phyloP scores from a whole-genome alignment of 2,329 filamentous ascomycete species.

The Raffaelea arxii region DNA sequence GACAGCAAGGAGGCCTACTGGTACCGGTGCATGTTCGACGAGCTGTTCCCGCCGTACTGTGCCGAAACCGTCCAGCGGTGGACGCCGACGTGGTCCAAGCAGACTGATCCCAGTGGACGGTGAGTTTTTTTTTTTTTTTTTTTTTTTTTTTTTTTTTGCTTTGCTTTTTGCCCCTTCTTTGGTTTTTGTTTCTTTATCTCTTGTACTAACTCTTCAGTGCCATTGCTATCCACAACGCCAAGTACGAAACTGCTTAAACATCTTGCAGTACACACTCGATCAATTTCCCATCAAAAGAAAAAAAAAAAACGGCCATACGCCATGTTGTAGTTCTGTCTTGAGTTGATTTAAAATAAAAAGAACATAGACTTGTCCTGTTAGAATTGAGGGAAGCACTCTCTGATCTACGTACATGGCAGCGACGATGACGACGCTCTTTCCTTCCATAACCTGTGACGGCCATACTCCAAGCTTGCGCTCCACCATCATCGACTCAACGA shows the following conservation, averaged over 20 bases:
- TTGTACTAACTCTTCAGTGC: conserved; percentile 40
- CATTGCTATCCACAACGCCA: conserved; percentile 64
- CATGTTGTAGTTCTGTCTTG: neutral
- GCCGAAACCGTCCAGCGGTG: conserved; percentile 91
- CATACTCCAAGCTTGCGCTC: too few species aligned
- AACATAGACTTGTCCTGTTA: neutral
- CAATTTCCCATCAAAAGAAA: neutral
- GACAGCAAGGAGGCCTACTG: conserved; percentile 98
- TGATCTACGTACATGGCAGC: too few species aligned
- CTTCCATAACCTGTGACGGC: too few species aligned
- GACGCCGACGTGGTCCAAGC: conserved; percentile 95
- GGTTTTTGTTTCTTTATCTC: neutral
- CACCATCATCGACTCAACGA: too few species aligned
- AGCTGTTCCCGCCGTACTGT: conserved; percentile 90
- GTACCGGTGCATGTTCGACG: conserved; percentile 98
- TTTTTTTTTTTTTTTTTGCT: neutral
- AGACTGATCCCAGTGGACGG: conserved; percentile 91
- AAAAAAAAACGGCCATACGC: neutral
- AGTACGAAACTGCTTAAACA: conserved; percentile 46
- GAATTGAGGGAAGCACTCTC: too few species aligned
- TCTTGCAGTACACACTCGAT: neutral
- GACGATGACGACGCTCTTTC: too few species aligned
- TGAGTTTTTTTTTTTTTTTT: conserved; percentile 26
- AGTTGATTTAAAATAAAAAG: neutral
- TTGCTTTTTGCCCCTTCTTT: conserved; percentile 6